Conservation (phyloP, 1,284 basidiomycete species). For the Coniferiporia sulphurascens region DNA sequence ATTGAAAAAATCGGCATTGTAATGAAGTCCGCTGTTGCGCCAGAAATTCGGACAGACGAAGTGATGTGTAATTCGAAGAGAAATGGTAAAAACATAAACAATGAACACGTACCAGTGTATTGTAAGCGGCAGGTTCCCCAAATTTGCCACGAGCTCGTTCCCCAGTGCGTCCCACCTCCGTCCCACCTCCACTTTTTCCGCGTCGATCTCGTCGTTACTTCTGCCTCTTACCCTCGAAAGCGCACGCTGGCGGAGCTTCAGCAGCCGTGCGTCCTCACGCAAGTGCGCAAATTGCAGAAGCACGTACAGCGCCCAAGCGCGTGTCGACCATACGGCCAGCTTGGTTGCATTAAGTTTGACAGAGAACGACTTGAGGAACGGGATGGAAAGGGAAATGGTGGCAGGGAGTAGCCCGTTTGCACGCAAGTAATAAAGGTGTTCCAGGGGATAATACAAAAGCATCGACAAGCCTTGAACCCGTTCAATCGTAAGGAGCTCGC, state of each 20-base stretch:
- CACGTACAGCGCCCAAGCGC: slow-evolving; percentile 75
- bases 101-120: slow-evolving; percentile 65
- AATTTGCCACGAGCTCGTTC: slow-evolving; percentile 70
- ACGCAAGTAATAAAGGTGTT: slow-evolving; percentile 70
- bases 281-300: slow-evolving; percentile 69
- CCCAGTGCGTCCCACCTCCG: slow-evolving; percentile 65
- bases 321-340: slow-evolving; percentile 62
- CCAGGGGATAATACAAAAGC: slow-evolving; percentile 78
- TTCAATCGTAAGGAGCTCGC: slow-evolving; percentile 67
- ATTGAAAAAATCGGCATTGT: too few relatives aligned
- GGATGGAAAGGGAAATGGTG: slow-evolving; percentile 39
- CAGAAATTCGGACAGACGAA: neutral
- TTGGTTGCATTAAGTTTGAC: slow-evolving; percentile 43
- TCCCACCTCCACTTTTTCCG: slow-evolving; percentile 53
- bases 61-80: neutral
- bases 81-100: neutral
- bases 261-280: slow-evolving; percentile 56
- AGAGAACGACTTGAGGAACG: slow-evolving; percentile 27
- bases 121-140: slow-evolving; percentile 75
- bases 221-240: slow-evolving; percentile 51
- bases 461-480: slow-evolving; percentile 81
- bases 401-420: slow-evolving; percentile 59
- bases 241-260: slow-evolving; percentile 49
- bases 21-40: neutral
- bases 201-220: slow-evolving; percentile 33